phyloP scores from a whole-genome alignment of 2,329 filamentous ascomycete genomes.

The Monilinia fructigena region DNA sequence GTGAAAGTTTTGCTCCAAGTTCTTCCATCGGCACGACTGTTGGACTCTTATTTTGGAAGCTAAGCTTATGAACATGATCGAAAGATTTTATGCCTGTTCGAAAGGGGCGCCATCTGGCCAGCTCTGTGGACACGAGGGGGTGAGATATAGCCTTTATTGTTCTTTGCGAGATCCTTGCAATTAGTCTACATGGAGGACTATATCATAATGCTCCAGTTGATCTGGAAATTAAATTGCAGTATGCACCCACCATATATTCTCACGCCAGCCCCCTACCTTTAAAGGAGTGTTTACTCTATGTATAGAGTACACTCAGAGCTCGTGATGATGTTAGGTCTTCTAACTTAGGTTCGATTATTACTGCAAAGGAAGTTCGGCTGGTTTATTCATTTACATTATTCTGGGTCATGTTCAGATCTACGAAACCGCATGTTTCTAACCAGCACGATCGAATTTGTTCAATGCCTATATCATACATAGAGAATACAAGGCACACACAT shows the following conservation, averaged over 20 bases:
- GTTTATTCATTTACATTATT: not conserved
- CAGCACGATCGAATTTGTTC: not conserved
- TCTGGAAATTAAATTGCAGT: not conserved
- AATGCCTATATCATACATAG: not conserved
- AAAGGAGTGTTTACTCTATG: not conserved
- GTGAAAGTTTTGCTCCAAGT: not conserved
- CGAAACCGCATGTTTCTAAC: not conserved
- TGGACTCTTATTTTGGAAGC: too few species aligned
- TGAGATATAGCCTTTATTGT: not conserved
- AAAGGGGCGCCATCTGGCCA: not conserved
- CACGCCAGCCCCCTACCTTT: not conserved
- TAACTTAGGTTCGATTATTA: not conserved
- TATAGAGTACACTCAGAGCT: not conserved
- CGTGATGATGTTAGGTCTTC: not conserved
- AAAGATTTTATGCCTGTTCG: not conserved
- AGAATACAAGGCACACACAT: slow-evolving; percentile 5
- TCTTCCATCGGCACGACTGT: not conserved
- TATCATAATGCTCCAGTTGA: not conserved
- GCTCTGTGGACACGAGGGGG: not conserved
- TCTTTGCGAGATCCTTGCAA: not conserved
- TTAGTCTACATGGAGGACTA: not conserved
- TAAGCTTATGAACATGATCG: not conserved
- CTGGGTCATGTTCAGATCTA: not conserved
- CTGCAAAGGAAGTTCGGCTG: not conserved
- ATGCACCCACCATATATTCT: not conserved